Conservation (phyloP, 2,329 filamentous ascomycete genomes). For the Blastomyces emzantsi region DNA sequence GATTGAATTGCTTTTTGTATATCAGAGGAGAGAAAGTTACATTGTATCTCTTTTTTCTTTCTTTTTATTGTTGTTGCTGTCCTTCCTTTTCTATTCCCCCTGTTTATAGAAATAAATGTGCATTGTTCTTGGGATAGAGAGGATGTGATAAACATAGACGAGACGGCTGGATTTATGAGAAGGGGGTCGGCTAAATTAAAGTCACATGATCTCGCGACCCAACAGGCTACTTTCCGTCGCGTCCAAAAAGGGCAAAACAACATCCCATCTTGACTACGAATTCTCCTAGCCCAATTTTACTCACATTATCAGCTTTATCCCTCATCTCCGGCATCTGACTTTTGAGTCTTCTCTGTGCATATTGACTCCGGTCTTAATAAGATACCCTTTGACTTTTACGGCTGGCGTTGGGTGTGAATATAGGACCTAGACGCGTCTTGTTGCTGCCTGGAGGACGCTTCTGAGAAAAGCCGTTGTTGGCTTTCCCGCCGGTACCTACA, state of each 20-base stretch:
- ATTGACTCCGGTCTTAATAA: not conserved
- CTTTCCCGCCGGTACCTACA: too few relatives aligned
- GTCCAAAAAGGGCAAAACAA: constrained; percentile 3
- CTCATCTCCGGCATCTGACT: not conserved
- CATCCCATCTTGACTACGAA: not conserved
- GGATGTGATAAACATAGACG: too few relatives aligned
- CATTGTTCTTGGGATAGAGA: not conserved
- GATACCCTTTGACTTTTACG: not conserved
- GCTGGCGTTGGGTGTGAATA: not conserved
- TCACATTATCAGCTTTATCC: not conserved
- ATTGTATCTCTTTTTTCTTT: not conserved
- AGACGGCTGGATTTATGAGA: too few relatives aligned
- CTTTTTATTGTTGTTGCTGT: too few relatives aligned
- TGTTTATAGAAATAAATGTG: not conserved
- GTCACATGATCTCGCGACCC: constrained; percentile 9
- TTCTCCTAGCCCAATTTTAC: not conserved
- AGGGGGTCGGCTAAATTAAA: not conserved
- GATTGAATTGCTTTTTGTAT: not conserved
- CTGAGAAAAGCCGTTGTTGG: not conserved
- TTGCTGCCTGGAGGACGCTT: not conserved
- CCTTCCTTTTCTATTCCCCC: not conserved
- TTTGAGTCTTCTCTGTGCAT: not conserved
- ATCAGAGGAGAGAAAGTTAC: not conserved
- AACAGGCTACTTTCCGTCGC: not conserved
- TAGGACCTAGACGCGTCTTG: not conserved